phyloP scores from a whole-genome alignment of 768 basidiomycete genomes.

The Suillus clintonianus region DNA sequence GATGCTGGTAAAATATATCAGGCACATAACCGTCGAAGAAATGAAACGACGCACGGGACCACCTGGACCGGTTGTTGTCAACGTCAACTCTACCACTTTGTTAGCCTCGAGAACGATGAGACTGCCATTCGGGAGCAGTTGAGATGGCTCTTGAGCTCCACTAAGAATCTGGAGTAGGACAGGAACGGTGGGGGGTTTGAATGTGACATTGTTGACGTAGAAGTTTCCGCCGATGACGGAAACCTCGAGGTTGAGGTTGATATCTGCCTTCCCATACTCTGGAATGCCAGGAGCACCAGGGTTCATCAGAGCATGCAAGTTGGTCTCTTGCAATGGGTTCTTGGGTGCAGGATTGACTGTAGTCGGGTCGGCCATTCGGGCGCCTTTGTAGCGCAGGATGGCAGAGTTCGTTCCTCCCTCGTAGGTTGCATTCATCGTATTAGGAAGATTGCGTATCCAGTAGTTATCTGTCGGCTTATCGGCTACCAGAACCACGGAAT shows the following conservation, averaged over 20 bases:
- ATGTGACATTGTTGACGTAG: constrained; percentile 15
- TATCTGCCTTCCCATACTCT: constrained; percentile 40
- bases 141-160: constrained; percentile 34
- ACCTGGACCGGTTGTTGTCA: constrained; percentile 10
- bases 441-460: constrained; percentile 49
- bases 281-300: constrained; percentile 42
- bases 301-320: constrained; percentile 24
- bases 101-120: constrained; percentile 23
- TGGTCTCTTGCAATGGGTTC: constrained; percentile 33
- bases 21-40: neutral
- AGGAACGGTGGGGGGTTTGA: constrained; percentile 35
- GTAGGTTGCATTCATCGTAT: constrained; percentile 20
- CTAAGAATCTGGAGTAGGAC: constrained; percentile 47
- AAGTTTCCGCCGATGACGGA: constrained; percentile 5
- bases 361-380: constrained; percentile 39
- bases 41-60: neutral
- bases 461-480: constrained; percentile 37
- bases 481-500: constrained; percentile 33
- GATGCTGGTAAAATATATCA: constrained; percentile 29
- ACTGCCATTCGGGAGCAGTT: constrained; percentile 27
- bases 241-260: constrained; percentile 30
- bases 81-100: constrained; percentile 25
- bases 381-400: constrained; percentile 52
- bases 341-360: constrained; percentile 27
- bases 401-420: constrained; percentile 53